These are phyloP conservation scores for Singerocomus inundabilis DNA, from an alignment of 1,284 basidiomycete species.

Conservation along the genomic window DNA sequence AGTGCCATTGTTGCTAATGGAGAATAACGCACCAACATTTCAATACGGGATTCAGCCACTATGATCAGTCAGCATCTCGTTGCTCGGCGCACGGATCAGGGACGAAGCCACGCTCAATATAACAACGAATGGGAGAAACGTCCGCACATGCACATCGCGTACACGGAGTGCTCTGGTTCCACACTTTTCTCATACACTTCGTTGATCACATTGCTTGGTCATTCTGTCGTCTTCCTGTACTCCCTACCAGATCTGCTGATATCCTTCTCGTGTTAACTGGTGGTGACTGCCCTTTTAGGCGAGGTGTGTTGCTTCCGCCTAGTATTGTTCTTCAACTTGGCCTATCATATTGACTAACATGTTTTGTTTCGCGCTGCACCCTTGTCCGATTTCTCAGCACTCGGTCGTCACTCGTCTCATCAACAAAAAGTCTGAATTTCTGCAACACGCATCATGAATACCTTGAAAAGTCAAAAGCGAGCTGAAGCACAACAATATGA, in stretches of 20 bases:
- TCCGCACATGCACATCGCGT: neutral
- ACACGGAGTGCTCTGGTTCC: neutral
- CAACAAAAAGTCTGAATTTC: neutral
- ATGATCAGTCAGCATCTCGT: too few species aligned
- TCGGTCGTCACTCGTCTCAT: neutral
- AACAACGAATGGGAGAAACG: neutral
- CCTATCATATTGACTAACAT: neutral
- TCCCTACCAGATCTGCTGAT: too few species aligned
- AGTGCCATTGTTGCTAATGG: too few species aligned
- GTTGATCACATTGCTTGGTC: neutral
- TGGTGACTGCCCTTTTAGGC: neutral
- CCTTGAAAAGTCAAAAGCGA: neutral
- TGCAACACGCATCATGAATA: neutral
- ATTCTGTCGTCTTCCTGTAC: neutral
- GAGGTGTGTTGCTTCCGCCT: neutral
- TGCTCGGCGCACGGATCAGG: slow-evolving; percentile 8
- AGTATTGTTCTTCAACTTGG: neutral
- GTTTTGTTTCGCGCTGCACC: neutral
- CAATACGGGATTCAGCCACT: too few species aligned
- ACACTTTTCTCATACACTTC: slow-evolving; percentile 1
- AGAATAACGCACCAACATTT: too few species aligned
- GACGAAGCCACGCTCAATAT: slow-evolving; percentile 14
- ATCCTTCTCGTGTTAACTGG: neutral
- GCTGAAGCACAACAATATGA: neutral
- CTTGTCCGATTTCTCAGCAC: neutral